A percentile compares a stretch with the other conserved stretches of the same genome.
These are phyloP conservation scores for Acorus gramineus DNA, from an alignment of 106 monocot genomes.

Conservation along the genomic window DNA sequence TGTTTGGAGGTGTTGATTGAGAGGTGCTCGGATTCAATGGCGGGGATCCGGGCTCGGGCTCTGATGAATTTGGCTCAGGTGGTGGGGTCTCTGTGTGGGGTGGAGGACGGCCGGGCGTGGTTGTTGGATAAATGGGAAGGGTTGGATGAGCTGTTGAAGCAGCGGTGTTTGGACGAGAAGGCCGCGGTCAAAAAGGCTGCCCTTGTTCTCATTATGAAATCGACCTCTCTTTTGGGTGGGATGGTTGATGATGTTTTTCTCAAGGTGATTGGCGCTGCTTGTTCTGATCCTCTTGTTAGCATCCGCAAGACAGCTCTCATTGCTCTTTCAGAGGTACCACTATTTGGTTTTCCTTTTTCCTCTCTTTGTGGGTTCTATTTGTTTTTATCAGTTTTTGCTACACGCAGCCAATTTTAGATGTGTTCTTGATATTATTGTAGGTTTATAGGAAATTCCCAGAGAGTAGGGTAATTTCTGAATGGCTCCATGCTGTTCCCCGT, in stretches of 20 bases:
- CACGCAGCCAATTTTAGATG: neutral
- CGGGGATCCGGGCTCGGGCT: constrained; percentile 67
- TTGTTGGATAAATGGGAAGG: constrained; percentile 21
- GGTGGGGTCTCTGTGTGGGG: constrained; percentile 31
- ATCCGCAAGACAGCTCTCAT: constrained; percentile 78
- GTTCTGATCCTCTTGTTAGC: constrained; percentile 86
- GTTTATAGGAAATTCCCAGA: constrained; percentile 65
- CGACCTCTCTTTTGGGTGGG: constrained; percentile 39
- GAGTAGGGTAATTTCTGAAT: constrained; percentile 47
- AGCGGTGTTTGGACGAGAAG: constrained; percentile 78
- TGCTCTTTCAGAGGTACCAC: constrained; percentile 76
- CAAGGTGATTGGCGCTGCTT: constrained; percentile 50
- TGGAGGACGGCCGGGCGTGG: constrained; percentile 15
- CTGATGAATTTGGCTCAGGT: constrained; percentile 56
- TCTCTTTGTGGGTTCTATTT: neutral
- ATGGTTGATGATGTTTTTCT: constrained; percentile 55
- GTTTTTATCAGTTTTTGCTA: neutral
- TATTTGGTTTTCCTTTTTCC: neutral
- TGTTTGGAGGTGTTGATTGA: constrained; percentile 46
- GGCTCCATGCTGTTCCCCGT: constrained; percentile 81
- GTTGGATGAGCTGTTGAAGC: constrained; percentile 48
- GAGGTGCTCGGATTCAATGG: constrained; percentile 58
- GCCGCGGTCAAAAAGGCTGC: constrained; percentile 87
- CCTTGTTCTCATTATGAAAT: constrained; percentile 57
- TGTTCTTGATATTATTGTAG: constrained; percentile 19